Evolutionary conservation across 176 grass and related monocot species (phyloP).

Genomic region (Pontederia paniculata): DNA sequence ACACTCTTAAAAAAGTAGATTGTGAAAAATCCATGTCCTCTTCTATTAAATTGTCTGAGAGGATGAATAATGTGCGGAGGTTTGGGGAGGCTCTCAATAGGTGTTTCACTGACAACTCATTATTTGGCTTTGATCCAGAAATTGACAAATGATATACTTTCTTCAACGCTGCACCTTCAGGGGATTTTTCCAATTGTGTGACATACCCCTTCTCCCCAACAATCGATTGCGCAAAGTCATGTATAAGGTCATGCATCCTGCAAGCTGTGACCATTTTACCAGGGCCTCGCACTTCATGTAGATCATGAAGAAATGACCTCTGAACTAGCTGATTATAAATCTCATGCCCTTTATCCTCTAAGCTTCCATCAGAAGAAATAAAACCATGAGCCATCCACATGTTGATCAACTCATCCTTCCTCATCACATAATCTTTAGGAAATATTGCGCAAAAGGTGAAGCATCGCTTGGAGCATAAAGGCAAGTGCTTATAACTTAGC

Average conservation of each 20-base stretch:
- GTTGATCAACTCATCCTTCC: conserved; percentile 17
- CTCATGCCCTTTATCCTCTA: not conserved
- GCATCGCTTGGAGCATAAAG: conserved; percentile 15
- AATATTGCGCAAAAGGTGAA: conserved; percentile 24
- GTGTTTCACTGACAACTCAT: not conserved
- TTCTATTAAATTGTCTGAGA: too few relatives aligned
- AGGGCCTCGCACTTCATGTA: too few relatives aligned
- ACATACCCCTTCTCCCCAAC: not conserved
- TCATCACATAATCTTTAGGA: conserved; percentile 13
- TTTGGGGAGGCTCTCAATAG: not conserved
- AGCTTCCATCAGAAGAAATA: not conserved
- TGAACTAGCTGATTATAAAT: conserved; percentile 12
- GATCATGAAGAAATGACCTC: conserved; percentile 24
- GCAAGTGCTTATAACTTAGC: conserved; percentile 28
- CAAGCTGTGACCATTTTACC: not conserved
- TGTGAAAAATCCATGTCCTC: too few relatives aligned
- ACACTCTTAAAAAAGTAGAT: too few relatives aligned
- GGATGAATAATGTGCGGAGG: not conserved
- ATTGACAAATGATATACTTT: not conserved
- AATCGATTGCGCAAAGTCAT: conserved; percentile 19
- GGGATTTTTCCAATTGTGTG: not conserved
- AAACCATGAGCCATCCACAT: conserved; percentile 29
- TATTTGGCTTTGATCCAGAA: too few relatives aligned
- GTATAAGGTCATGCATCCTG: conserved; percentile 23
- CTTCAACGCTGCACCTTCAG: not conserved